Base-by-base conservation (phyloP, 345 rosid species). In the Diplotaxis tenuifolia region DNA sequence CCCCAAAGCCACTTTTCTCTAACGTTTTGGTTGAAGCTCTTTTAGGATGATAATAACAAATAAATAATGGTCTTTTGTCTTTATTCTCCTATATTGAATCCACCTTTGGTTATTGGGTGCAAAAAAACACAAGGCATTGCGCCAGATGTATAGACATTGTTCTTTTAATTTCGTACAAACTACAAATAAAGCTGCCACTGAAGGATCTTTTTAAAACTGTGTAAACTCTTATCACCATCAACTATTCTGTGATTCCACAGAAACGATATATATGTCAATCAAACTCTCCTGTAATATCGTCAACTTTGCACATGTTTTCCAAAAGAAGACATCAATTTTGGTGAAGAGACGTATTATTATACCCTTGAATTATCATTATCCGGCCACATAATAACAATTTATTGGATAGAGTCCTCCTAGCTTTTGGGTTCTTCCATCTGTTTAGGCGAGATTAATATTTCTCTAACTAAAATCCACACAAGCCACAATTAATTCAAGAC, bases 1-100 rank as follows among this genome's bases (percentile, higher is more conserved):
- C 70, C 68, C 70, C 60, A 59, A 27, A 71, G 76, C 67, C 76
- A 77, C 76, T 76, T 77, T 71, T 77, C 72, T 71, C 49, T 49
- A 77, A 65, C 80, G 54, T 38, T 70, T 61, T 65, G 19, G 72
- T 77, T 57, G 56, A 70, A 64, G 40, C 54, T 56, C 62, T 47
- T 65, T 76, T 57, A 7, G 18, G 22, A 70, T 36, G 25, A 53
- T 52, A 32, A 40, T 15, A 34, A 28, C 40, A 14, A 25, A 57
- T 27, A 5, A 59, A 5, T 2, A 21, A 25, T 66, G 38, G 32
- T 42, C 64, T 18, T 63, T 45, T 68, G 36, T 40, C 57, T 61
- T 21, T 52, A 40, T 67, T 28, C 20, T 68, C 42, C 52, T 34
- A 19, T 54, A 36, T 42, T 18, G 38, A 47, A n/a, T 23, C 62